These are phyloP conservation scores for Crithidia thermophila DNA, from an alignment of 208 protist genomes.

Conservation along the genomic window DNA sequence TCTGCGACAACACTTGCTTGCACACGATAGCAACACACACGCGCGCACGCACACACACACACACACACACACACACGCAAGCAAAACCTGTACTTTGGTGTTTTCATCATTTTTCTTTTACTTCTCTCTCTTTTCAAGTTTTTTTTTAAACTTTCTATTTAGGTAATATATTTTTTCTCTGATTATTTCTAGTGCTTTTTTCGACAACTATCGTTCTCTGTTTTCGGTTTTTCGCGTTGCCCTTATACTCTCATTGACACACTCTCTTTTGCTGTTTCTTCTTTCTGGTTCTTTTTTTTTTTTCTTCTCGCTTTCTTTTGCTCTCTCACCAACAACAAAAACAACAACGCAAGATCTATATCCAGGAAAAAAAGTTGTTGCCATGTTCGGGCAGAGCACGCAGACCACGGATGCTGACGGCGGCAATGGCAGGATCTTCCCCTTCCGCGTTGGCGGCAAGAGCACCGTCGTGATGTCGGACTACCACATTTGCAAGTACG, in stretches of 20 bases:
- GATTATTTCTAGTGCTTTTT: too few species aligned
- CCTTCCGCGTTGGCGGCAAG: slow-evolving; percentile 50
- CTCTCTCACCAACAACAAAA: slow-evolving; percentile 6
- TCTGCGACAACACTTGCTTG: too few species aligned
- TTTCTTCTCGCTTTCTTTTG: slow-evolving; percentile 2
- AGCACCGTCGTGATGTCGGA: slow-evolving; percentile 74
- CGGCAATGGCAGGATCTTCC: slow-evolving; percentile 10
- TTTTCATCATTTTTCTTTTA: neutral
- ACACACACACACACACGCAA: neutral
- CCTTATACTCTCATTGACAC: too few species aligned
- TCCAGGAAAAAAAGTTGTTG: neutral
- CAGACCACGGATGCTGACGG: neutral
- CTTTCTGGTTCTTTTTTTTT: neutral
- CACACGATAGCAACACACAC: too few species aligned
- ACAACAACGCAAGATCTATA: neutral
- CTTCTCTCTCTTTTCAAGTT: slow-evolving; percentile 4
- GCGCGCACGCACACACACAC: neutral
- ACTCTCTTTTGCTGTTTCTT: too few species aligned
- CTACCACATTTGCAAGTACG: slow-evolving; percentile 82
- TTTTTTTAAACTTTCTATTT: too few species aligned
- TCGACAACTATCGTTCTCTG: too few species aligned
- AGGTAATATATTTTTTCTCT: too few species aligned
- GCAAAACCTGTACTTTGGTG: neutral
- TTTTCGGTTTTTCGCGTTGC: too few species aligned
- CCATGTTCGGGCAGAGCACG: slow-evolving; percentile 7